These are phyloP conservation scores for Neopestalotiopsis sp. DNA, from an alignment of 2,329 filamentous ascomycete species.

Conservation along the genomic window DNA sequence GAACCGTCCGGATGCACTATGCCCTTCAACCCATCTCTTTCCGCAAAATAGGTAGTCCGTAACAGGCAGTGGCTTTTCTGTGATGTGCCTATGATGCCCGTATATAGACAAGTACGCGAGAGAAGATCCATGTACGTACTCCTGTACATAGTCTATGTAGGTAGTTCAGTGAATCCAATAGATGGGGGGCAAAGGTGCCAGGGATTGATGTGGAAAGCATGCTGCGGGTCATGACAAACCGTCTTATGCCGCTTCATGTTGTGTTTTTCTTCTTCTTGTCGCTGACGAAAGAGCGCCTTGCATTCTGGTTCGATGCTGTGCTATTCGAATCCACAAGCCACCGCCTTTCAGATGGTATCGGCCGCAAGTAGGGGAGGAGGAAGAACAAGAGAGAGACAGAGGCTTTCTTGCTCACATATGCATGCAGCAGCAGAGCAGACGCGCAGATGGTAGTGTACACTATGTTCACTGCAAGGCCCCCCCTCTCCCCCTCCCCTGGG, in stretches of 20 bases:
- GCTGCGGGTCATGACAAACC: neutral
- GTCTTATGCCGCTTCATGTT: neutral
- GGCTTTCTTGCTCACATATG: neutral
- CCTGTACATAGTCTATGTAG: neutral
- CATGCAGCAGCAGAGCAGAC: neutral
- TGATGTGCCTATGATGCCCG: neutral
- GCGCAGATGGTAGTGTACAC: neutral
- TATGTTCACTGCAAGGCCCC: neutral
- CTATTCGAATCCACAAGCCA: constrained; percentile 3
- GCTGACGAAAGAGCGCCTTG: neutral
- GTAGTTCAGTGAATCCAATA: neutral
- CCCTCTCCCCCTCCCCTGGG: neutral
- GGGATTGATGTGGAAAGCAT: neutral
- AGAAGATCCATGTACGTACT: neutral
- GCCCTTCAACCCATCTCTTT: neutral
- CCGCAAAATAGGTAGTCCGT: neutral
- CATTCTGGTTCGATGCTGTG: neutral
- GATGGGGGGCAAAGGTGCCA: neutral
- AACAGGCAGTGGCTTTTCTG: neutral
- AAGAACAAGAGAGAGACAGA: neutral
- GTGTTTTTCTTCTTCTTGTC: neutral
- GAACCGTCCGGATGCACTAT: neutral
- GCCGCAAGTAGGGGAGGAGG: neutral
- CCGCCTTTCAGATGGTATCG: constrained; percentile 1
- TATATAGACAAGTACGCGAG: too few species aligned